These are phyloP conservation scores for Rhizopus sp. DNA, from an alignment of 371 early-diverging fungal genomes.

Conservation along the genomic window DNA sequence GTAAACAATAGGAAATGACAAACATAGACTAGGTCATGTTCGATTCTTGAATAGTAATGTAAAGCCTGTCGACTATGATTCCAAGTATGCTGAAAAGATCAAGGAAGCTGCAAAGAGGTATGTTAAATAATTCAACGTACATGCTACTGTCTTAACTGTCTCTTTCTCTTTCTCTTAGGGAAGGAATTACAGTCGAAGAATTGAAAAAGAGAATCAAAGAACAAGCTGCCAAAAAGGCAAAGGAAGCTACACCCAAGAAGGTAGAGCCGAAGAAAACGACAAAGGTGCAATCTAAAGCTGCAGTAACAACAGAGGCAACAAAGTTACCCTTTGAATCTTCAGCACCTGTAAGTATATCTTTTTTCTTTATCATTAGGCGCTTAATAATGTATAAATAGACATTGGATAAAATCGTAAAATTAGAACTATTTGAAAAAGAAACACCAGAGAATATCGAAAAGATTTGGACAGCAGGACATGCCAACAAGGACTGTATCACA, in stretches of 20 bases:
- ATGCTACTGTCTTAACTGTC: neutral
- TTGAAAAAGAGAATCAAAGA: slow-evolving; percentile 51
- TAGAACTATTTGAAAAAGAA: slow-evolving; percentile 69
- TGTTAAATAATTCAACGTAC: slow-evolving; percentile 3
- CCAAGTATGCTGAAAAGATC: slow-evolving; percentile 76
- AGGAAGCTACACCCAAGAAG: slow-evolving; percentile 23
- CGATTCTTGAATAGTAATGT: slow-evolving; percentile 21
- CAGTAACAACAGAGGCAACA: slow-evolving; percentile 33
- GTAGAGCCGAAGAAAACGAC: slow-evolving; percentile 15
- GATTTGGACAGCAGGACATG: slow-evolving; percentile 87
- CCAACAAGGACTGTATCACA: slow-evolving; percentile 68
- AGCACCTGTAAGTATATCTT: slow-evolving; percentile 42
- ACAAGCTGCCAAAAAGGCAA: slow-evolving; percentile 28
- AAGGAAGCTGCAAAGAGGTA: slow-evolving; percentile 65
- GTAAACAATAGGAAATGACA: neutral
- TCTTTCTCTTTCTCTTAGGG: slow-evolving; percentile 28
- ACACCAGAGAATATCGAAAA: slow-evolving; percentile 66
- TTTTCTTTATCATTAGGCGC: neutral
- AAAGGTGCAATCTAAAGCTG: slow-evolving; percentile 31
- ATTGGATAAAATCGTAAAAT: slow-evolving; percentile 77
- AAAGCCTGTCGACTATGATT: slow-evolving; percentile 53
- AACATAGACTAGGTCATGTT: slow-evolving; percentile 14
- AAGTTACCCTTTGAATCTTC: slow-evolving; percentile 44
- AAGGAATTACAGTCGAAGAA: slow-evolving; percentile 52
- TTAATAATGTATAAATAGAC: slow-evolving; percentile 36